Conservation (phyloP, 164 flowering plant species). For the Houttuynia cordata region DNA sequence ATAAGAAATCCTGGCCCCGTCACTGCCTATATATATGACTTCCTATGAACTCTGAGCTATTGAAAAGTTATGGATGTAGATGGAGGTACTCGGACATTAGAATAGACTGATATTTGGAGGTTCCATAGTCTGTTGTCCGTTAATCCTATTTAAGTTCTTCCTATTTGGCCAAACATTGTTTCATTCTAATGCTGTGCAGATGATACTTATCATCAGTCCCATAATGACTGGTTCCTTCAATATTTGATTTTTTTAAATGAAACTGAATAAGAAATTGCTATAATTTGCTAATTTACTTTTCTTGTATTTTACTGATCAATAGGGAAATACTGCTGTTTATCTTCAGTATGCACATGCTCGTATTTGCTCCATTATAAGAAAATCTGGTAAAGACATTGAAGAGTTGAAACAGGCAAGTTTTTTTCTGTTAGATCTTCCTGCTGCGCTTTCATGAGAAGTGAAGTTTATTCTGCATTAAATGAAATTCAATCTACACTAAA, state of each 20-base stretch:
- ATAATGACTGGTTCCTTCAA: not conserved
- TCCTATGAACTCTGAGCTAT: too few relatives aligned
- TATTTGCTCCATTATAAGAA: constrained; percentile 90
- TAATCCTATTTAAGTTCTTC: too few relatives aligned
- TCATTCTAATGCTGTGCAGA: too few relatives aligned
- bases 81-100: too few relatives aligned
- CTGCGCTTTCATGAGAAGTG: not conserved
- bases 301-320: constrained; percentile 10
- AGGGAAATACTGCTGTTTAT: constrained; percentile 99
- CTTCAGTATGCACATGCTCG: constrained; percentile 96
- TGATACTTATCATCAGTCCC: not conserved
- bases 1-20: too few relatives aligned
- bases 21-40: too few relatives aligned
- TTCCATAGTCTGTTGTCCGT: too few relatives aligned
- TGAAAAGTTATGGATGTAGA: too few relatives aligned
- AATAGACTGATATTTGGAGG: too few relatives aligned
- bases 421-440: not conserved
- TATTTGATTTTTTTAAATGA: not conserved
- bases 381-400: constrained; percentile 79
- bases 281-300: not conserved
- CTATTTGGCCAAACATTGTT: too few relatives aligned
- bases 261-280: not conserved
- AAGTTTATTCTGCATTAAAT: too few relatives aligned
- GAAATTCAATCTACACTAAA: too few relatives aligned
- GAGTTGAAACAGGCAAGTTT: constrained; percentile 63